phyloP scores from a whole-genome alignment of 1,284 basidiomycete species.

The Ceratobasidium sp. region DNA sequence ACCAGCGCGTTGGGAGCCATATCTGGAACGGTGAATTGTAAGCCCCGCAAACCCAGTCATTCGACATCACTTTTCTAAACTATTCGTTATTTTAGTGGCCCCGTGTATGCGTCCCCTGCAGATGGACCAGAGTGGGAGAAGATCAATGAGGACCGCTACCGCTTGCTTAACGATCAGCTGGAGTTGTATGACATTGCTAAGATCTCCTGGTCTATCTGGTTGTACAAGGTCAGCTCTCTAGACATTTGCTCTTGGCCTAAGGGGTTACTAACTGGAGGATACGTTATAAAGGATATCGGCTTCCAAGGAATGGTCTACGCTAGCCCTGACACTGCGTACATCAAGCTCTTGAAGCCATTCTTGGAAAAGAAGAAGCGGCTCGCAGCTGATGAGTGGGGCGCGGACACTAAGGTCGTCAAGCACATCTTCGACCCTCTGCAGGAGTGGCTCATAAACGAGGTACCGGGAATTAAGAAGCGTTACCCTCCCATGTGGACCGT shows the following conservation, averaged over 20 bases:
- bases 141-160: constrained; percentile 77
- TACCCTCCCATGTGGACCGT: constrained; percentile 55
- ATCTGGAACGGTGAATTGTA: constrained; percentile 83
- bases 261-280: background rate
- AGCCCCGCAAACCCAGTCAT: background rate
- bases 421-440: constrained; percentile 68
- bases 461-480: constrained; percentile 53
- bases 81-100: constrained; percentile 28
- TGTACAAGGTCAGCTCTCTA: constrained; percentile 72
- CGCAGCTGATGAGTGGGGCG: constrained; percentile 77
- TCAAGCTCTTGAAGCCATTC: constrained; percentile 72
- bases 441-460: constrained; percentile 55
- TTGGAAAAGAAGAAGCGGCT: constrained; percentile 74
- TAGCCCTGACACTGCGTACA: constrained; percentile 76
- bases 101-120: constrained; percentile 47
- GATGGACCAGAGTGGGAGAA: constrained; percentile 61
- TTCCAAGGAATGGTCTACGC: constrained; percentile 86
- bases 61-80: too few species aligned
- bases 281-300: constrained; percentile 70
- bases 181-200: constrained; percentile 74
- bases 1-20: constrained; percentile 57
- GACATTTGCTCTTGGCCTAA: too few species aligned
- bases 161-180: constrained; percentile 80
- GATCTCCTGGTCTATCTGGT: constrained; percentile 81
- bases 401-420: constrained; percentile 65